Conservation (phyloP, 2,329 filamentous ascomycete species). For the Pseudopyricularia javanii region DNA sequence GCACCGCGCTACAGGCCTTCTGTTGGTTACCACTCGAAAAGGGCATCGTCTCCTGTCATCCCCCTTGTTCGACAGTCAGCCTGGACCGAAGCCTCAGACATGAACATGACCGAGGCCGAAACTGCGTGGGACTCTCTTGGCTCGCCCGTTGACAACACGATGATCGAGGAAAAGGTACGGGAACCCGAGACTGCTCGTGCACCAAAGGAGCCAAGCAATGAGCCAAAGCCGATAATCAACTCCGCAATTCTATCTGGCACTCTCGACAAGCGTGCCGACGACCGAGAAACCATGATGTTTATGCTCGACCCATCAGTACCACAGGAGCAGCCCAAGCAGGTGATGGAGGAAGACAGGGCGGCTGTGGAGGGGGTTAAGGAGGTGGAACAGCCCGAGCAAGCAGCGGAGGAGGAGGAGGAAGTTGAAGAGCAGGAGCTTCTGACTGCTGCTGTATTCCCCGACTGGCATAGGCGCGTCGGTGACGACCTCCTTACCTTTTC, state of each 20-base stretch:
- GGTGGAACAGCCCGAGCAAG: not conserved
- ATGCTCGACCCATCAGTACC: slow-evolving; percentile 25
- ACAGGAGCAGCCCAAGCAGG: not conserved
- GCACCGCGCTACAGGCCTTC: slow-evolving; percentile 5
- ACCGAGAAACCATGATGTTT: slow-evolving; percentile 26
- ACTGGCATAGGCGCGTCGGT: slow-evolving; percentile 46
- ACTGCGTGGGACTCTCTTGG: slow-evolving; percentile 37
- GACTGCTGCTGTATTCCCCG: slow-evolving; percentile 7
- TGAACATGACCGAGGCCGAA: slow-evolving; percentile 19
- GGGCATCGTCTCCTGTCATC: slow-evolving; percentile 38
- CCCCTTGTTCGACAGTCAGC: slow-evolving; percentile 23
- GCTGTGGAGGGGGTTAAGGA: not conserved
- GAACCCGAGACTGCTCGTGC: not conserved
- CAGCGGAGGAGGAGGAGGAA: slow-evolving; percentile 4
- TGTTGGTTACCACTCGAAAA: slow-evolving; percentile 19
- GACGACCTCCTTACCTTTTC: slow-evolving; percentile 49
- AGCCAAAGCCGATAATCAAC: not conserved
- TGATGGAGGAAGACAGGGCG: not conserved
- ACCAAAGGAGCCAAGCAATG: not conserved
- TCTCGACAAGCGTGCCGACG: slow-evolving; percentile 12
- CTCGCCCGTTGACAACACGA: slow-evolving; percentile 31
- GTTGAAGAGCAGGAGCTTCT: slow-evolving; percentile 14
- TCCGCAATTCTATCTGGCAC: not conserved
- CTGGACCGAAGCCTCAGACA: slow-evolving; percentile 21
- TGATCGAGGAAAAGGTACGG: slow-evolving; percentile 18